A percentile compares a stretch with the other conserved stretches of the same genome.
Conservation (phyloP, 306 rosid genomes). For the Dalbergia oliveri region DNA sequence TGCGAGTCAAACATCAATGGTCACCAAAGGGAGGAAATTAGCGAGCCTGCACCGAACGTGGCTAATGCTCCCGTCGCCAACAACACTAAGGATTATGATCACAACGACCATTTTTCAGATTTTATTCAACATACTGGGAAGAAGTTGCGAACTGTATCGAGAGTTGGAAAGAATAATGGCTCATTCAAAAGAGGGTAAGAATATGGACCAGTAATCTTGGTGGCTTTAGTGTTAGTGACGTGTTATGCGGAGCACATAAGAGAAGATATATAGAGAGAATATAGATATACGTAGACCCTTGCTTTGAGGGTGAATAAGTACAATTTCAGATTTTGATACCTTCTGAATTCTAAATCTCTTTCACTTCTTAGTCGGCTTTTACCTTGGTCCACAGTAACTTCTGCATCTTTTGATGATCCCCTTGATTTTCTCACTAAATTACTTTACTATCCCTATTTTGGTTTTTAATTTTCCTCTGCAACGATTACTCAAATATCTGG, state of each 20-base stretch:
- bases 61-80: conserved; percentile 25
- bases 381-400: no score
- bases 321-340: no score
- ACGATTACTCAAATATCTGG: no score
- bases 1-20: conserved; percentile 27
- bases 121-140: conserved; percentile 51
- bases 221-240: not conserved
- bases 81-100: conserved; percentile 23
- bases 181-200: conserved; percentile 47
- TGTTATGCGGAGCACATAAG: not conserved
- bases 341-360: no score
- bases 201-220: not conserved
- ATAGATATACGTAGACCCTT: no score
- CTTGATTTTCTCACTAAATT: no score
- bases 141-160: conserved; percentile 51
- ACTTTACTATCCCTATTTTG: no score
- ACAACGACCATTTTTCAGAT: conserved; percentile 50
- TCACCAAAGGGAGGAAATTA: not conserved
- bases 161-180: conserved; percentile 35
- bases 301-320: no score
- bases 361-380: no score
- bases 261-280: no score
- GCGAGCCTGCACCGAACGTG: not conserved
- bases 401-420: no score
- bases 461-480: no score